phyloP scores from a whole-genome alignment of 108 stramenopile genomes.

The Asterionellopsis glacialis region DNA sequence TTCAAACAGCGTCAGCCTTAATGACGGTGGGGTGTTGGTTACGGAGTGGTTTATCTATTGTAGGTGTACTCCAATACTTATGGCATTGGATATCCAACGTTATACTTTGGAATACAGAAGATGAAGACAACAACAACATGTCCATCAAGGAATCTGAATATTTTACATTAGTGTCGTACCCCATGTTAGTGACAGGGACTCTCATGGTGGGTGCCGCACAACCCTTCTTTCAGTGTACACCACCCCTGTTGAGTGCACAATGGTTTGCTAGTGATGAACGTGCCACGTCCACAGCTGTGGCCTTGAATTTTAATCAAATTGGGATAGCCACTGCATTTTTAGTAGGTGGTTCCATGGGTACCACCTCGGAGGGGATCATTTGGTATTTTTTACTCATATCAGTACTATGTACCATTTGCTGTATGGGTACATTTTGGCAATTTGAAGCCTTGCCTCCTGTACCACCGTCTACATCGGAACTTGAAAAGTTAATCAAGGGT shows the following conservation, averaged over 20 bases:
- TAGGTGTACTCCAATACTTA: conserved; percentile 1
- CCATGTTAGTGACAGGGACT: conserved; percentile 44
- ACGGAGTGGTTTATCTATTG: conserved; percentile 33
- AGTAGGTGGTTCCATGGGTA: conserved; percentile 60
- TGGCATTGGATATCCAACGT: background rate
- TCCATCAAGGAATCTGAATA: too few relatives aligned
- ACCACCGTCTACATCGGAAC: conserved; percentile 59
- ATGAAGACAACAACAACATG: too few relatives aligned
- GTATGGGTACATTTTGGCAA: conserved; percentile 49
- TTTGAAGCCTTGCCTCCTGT: conserved; percentile 46
- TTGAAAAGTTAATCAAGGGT: conserved; percentile 45
- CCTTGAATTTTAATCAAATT: conserved; percentile 75
- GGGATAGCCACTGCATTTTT: conserved; percentile 77
- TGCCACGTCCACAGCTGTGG: conserved; percentile 60
- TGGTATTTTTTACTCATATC: conserved; percentile 54
- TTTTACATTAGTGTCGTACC: conserved; percentile 32
- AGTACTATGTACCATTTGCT: conserved; percentile 23
- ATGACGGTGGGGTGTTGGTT: conserved; percentile 66
- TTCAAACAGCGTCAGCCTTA: conserved; percentile 45
- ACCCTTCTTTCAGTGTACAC: conserved; percentile 79
- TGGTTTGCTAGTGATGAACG: conserved; percentile 69
- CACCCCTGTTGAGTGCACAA: conserved; percentile 52
- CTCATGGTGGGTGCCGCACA: conserved; percentile 61
- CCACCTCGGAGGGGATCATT: conserved; percentile 26
- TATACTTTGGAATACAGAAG: too few relatives aligned